Evolutionary conservation across 2,329 filamentous ascomycete genomes (phyloP).

Genomic region (Cladosporium phlei): DNA sequence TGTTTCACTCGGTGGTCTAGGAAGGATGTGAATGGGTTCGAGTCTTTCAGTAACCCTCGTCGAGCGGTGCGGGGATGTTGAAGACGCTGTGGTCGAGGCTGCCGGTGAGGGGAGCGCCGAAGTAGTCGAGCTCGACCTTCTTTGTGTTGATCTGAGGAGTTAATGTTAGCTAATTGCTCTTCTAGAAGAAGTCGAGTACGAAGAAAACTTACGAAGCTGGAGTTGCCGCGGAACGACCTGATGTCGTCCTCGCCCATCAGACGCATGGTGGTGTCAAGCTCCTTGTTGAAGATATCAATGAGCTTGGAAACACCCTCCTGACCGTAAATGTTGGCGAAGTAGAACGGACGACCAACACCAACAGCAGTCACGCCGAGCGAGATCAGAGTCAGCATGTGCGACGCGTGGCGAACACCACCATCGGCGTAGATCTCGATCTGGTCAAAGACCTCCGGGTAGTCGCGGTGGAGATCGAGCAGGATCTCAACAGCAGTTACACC

Average conservation of each 20-base stretch:
- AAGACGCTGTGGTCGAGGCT: constrained; percentile 8
- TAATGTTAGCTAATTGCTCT: neutral
- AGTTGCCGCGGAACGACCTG: constrained; percentile 17
- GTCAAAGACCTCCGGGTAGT: constrained; percentile 55
- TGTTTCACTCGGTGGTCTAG: too few species aligned
- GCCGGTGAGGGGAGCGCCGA: constrained; percentile 16
- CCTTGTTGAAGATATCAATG: constrained; percentile 44
- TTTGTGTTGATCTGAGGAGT: constrained; percentile 19
- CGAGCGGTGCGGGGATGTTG: constrained; percentile 1
- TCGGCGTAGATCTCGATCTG: constrained; percentile 55
- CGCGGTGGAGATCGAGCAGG: constrained; percentile 57
- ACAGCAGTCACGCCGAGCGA: constrained; percentile 60
- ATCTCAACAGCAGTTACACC: constrained; percentile 53
- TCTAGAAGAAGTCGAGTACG: too few species aligned
- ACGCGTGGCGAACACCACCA: constrained; percentile 60
- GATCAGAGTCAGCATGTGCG: constrained; percentile 63
- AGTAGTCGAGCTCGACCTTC: constrained; percentile 19
- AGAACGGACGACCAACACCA: constrained; percentile 57
- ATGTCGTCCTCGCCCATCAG: constrained; percentile 47
- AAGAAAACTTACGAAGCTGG: constrained; percentile 18
- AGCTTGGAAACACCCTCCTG: constrained; percentile 48
- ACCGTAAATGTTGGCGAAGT: constrained; percentile 60
- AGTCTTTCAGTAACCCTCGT: neutral
- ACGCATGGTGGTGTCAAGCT: constrained; percentile 61
- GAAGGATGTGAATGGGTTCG: too few species aligned